A percentile compares a stretch with the other conserved stretches of the same genome.
phyloP scores from a whole-genome alignment of 352 stramenopile genomes.

The Phytophthora fragariaefolia region DNA sequence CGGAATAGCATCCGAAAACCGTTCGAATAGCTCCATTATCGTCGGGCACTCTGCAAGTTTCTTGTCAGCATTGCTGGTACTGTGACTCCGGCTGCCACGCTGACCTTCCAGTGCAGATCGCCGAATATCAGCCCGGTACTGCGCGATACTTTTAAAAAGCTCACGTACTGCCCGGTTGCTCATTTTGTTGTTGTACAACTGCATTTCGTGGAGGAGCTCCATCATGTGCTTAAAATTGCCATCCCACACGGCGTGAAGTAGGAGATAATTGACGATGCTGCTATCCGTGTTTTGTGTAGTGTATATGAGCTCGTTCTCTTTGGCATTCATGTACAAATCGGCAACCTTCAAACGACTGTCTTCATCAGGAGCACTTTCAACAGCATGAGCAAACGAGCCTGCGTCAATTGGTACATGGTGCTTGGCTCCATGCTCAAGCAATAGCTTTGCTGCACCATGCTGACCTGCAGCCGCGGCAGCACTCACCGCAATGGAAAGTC shows the following conservation, averaged over 20 bases:
- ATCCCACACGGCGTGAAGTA: constrained; percentile 68
- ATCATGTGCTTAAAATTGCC: constrained; percentile 80
- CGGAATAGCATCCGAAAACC: constrained; percentile 64
- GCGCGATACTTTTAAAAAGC: constrained; percentile 65
- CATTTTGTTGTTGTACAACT: constrained; percentile 60
- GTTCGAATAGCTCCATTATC: constrained; percentile 58
- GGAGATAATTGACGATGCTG: constrained; percentile 69
- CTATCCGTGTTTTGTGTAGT: constrained; percentile 54
- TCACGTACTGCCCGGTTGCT: constrained; percentile 49
- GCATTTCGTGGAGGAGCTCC: constrained; percentile 81
- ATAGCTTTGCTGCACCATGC: constrained; percentile 41
- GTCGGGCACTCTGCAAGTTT: constrained; percentile 56
- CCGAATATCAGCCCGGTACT: constrained; percentile 44
- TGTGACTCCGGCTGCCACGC: not conserved
- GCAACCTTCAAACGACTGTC: constrained; percentile 53
- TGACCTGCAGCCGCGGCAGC: constrained; percentile 49
- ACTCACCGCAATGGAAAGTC: constrained; percentile 66
- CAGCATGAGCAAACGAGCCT: constrained; percentile 68
- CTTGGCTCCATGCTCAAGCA: constrained; percentile 50
- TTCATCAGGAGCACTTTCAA: constrained; percentile 56
- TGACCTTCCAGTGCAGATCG: not conserved
- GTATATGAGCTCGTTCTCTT: constrained; percentile 58
- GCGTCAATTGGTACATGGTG: constrained; percentile 59
- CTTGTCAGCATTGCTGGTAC: constrained; percentile 23
- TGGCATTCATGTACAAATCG: constrained; percentile 65